phyloP scores from a whole-genome alignment of 805 yeast species.

The Hanseniaspora guilliermondii region DNA sequence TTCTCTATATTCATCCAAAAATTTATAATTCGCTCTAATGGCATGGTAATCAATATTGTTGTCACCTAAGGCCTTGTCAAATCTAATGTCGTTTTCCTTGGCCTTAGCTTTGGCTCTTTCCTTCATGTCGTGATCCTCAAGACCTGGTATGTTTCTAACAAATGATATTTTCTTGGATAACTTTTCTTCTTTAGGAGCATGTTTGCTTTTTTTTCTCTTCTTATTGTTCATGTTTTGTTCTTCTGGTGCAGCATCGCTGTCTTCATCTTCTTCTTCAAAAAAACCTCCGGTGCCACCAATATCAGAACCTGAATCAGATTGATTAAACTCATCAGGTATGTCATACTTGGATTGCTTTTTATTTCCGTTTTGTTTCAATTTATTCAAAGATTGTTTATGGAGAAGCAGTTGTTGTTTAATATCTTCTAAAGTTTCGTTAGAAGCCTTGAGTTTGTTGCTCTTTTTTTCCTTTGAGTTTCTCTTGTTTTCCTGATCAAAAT shows the following conservation, averaged over 20 bases:
- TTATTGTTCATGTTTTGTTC: constrained; percentile 12
- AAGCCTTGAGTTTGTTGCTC: constrained; percentile 5
- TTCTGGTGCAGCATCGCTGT: constrained; percentile 18
- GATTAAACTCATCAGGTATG: constrained; percentile 15
- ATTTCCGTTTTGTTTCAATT: constrained; percentile 14
- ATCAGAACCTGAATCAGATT: constrained; percentile 11
- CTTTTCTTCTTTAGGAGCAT: constrained; percentile 77
- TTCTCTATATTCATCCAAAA: constrained; percentile 75
- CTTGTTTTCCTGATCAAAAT: constrained; percentile 27
- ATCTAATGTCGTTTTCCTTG: constrained; percentile 53
- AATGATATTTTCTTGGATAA: constrained; percentile 58
- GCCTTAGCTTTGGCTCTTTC: constrained; percentile 14
- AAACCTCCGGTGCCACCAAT: constrained; percentile 27
- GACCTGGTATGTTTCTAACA: constrained; percentile 64
- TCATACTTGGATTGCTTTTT: constrained; percentile 2
- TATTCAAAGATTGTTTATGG: constrained; percentile 12
- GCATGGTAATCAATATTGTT: constrained; percentile 58
- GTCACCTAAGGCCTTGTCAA: constrained; percentile 73
- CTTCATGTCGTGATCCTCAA: constrained; percentile 29
- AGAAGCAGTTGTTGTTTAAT: constrained; percentile 10
- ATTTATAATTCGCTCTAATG: constrained; percentile 66
- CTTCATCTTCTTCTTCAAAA: constrained; percentile 30
- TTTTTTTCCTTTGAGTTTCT: constrained; percentile 1
- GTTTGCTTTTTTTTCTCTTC: constrained; percentile 43
- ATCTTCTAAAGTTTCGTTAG: constrained; percentile 12